Evolutionary conservation across 345 rosid genomes (phyloP), one percentile per base, ranked within the genome.

Genomic region (Sisymbrium altissimum): DNA sequence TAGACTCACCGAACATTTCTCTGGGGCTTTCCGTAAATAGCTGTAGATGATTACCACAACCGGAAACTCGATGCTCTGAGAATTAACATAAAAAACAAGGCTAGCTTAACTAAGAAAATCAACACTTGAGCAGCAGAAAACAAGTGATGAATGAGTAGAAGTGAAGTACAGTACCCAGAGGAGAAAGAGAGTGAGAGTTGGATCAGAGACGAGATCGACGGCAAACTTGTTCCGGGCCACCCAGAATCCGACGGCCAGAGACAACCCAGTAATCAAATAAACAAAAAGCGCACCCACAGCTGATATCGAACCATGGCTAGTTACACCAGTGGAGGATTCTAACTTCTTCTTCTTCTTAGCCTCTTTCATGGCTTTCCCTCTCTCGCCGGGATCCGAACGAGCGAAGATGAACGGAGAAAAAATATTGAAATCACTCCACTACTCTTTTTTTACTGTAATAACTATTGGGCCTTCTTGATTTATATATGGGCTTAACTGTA

Each of bases 201-300:
- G 84, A 78, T 88, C 74, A 52, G 92, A 86, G 64, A 89, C 69
- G 58, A 89, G 90, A 80, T 80, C 77, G 77, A 82, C 72, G 62
- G 81, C 79, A 75, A 73, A 81, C 32, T 70, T 72, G 61, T 70
- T 64, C 53, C 81, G 78, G 21, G 83, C 82, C 29, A 84, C 81
- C 88, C 82, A 81, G 46, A 81, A 75, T 49, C 92, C 86, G 14
- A 70, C 15, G 6, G 73, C 86, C 65, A 91, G 62, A 56, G 65
- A 83, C 11, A 86, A 49, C 4, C 79, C 88, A 70, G 79, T 84
- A 17, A 81, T 71, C 63, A 86, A 17, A 64, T 88, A 86, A 62
- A 73, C 72, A 3, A 49, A 66, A 10, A 79, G 43, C 7, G 83
- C 82, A 15, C 57, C 69, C 18, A 33, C 6, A 46, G 68, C 9